Evolutionary conservation across 208 protist species (phyloP).

Genomic region (Crithidia bombi): DNA sequence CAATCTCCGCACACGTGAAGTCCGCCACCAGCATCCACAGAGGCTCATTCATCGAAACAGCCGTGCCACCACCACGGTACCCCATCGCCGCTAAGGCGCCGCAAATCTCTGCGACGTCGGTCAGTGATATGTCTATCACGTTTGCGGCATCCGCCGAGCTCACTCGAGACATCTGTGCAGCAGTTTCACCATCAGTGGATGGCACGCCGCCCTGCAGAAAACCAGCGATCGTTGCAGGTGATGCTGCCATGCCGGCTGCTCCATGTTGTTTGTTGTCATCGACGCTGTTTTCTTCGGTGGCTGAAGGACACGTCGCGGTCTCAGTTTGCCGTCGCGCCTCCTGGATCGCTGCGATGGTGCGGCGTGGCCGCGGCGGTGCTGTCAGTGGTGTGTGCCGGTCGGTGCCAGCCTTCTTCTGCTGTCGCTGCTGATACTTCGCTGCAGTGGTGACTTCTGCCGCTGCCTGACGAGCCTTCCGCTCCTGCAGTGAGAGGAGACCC

Average conservation of each 20-base stretch:
- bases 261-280: not conserved
- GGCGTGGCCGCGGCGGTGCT: conserved; percentile 11
- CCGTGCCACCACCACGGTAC: conserved; percentile 35
- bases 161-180: too few relatives aligned
- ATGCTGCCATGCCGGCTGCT: too few relatives aligned
- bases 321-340: not conserved
- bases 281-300: not conserved
- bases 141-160: not conserved
- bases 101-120: conserved; percentile 52
- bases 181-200: too few relatives aligned
- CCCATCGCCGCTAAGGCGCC: conserved; percentile 50
- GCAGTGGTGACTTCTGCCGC: not conserved
- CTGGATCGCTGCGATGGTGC: conserved; percentile 17
- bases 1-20: conserved; percentile 39
- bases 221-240: too few relatives aligned
- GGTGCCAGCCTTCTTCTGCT: not conserved
- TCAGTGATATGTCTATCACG: conserved; percentile 24
- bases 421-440: not conserved
- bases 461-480: conserved; percentile 38
- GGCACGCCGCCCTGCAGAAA: too few relatives aligned
- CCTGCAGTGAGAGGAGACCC: conserved; percentile 50
- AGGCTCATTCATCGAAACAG: conserved; percentile 30
- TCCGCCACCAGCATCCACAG: conserved; percentile 54
- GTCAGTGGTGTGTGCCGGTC: not conserved
- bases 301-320: not conserved